Evolutionary conservation across 352 stramenopile species (phyloP), one percentile per base, ranked within the genome.

Genomic region (Albugo laibachii): DNA sequence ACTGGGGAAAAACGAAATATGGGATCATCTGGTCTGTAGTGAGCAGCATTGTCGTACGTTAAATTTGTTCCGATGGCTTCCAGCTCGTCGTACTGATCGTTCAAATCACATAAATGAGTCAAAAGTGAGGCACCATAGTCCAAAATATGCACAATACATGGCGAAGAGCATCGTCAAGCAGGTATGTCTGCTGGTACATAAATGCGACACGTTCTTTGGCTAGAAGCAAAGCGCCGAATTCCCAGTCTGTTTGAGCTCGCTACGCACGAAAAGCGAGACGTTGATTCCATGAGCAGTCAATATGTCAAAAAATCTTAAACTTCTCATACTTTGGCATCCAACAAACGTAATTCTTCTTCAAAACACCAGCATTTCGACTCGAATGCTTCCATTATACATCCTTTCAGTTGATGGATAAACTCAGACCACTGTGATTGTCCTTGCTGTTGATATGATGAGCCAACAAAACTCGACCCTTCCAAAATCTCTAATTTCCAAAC

Each of bases 361-460:
- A 84, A 89, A 55, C 85, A 68, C 31, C 73, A 69, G 49, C 77
- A 89, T 41, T 73, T 69, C 53, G 52, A 64, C 52, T 89, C 60
- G 47, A 89, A 89, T 12, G 77, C 73, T 40, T 83, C 69, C 77
- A 89, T 86, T 51, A 89, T 72, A 45, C 73, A 89, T 47, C 74
- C 62, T 16, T 63, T 54, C 36, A 89, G 50, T 31, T 69, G 57
- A 35, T 85, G 39, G 14, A 89, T 40, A 27, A 89, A 53, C 41
- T 86, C 71, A 1, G 71, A 83, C 73, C 73, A 89, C 55, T 89
- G 76, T 0, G 65, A 58, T 50, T 89, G 71, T 56, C 86, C 72
- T 48, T 82, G 74, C 50, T 80, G 69, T 44, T 85, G 73, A 49
- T 83, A 64, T 5, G 54, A 56, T 0, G 61, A 54, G 41, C 66